These are phyloP conservation scores for Colletotrichum cereale DNA, from an alignment of 2,329 filamentous ascomycete genomes.

Conservation along the genomic window DNA sequence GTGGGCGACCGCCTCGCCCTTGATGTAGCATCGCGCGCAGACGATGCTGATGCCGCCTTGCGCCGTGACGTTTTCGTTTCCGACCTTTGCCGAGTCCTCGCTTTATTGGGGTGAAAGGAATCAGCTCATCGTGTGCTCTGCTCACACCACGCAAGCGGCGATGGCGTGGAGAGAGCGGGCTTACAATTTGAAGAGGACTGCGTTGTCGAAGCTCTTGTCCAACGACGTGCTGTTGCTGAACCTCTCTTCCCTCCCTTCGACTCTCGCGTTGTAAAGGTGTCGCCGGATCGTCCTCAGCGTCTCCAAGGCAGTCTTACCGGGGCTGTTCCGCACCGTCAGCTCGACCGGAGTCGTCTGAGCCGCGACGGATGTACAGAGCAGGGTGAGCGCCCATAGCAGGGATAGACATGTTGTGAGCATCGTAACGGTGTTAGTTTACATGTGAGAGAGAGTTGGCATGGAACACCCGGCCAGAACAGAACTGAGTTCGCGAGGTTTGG, in stretches of 20 bases:
- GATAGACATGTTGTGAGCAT: not conserved
- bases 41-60: constrained; percentile 54
- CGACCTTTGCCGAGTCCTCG: constrained; percentile 30
- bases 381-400: not conserved
- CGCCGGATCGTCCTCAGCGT: constrained; percentile 23
- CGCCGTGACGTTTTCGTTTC: constrained; percentile 42
- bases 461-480: not conserved
- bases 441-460: not conserved
- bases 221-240: constrained; percentile 49
- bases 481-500: not conserved
- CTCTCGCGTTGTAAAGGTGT: constrained; percentile 14
- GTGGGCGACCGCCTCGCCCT: constrained; percentile 57
- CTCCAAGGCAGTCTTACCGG: constrained; percentile 16
- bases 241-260: constrained; percentile 14
- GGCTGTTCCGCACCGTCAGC: constrained; percentile 18
- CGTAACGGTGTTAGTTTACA: not conserved
- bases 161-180: constrained; percentile 18
- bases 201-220: constrained; percentile 56
- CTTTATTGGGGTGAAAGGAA: not conserved
- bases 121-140: not conserved
- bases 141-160: too few species aligned
- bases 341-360: constrained; percentile 7
- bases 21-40: constrained; percentile 64
- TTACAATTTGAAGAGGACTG: constrained; percentile 52
- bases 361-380: not conserved